Evolutionary conservation across 805 yeast species (phyloP), one percentile per base, ranked within the genome.

Genomic region (Priceomyces castillae): DNA sequence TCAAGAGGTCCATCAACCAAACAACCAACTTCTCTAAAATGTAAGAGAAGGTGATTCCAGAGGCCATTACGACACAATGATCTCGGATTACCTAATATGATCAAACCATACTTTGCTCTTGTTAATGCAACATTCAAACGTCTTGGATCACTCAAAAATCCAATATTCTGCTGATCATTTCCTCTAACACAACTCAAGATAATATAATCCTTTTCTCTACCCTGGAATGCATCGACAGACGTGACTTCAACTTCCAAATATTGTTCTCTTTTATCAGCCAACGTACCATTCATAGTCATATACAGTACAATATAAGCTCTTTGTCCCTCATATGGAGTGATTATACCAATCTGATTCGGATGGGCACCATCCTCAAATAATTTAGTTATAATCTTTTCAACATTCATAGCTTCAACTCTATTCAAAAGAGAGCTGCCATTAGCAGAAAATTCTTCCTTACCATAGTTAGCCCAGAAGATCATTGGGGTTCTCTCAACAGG

Each of bases 321-420:
- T 66, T 90, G 97, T 26, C 96, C 97, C 61, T 89, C 96, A 63
- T 90, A 90, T 0, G 97, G 97, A 4, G 97, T 90, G 44, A 90
- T 83, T 31, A 90, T 85, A 60, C 97, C 97, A 58, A 90, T 90
- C 59, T 88, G 92, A 18, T 73, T 74, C 0, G 96, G 92, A 39
- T 71, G 62, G 10, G 90, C 78, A 15, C 96, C 96, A 49, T 86
- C 90, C 49, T 74, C 77, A 59, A 89, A 84, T 40, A 89, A 69
- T 47, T 76, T 70, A 0, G 92, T 81, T 35, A 90, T 81, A 22
- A 86, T 71, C 58, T 84, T 81, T 59, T 88, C 96, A 56, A 89
- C 86, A 54, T 84, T 86, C 82, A 85, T 81, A 0, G 97, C 96
- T 64, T 90, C 97, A 28, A 86, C 82, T 50, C 96, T 73, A 64